Evolutionary conservation across 805 yeast species (phyloP).

Genomic region (Zygosaccharomyces kombuchaensis): DNA sequence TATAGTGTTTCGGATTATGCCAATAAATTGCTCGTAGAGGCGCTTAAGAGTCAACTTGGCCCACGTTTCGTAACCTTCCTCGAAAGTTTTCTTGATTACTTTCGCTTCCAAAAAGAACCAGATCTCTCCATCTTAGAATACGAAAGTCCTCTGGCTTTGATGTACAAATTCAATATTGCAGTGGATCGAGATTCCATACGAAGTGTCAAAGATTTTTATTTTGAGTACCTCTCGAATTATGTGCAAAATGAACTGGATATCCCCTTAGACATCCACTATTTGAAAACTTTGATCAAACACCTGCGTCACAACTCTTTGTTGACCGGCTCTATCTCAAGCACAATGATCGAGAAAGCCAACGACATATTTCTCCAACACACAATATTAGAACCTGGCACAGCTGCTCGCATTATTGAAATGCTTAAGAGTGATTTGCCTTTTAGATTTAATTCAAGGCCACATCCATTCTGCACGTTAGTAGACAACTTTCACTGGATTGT

Average conservation of each 20-base stretch:
- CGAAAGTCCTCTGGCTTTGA: constrained; percentile 10
- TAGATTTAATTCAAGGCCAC: background rate
- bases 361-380: constrained; percentile 12
- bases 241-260: constrained; percentile 4
- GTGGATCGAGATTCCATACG: constrained; percentile 1
- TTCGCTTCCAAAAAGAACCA: constrained; percentile 1
- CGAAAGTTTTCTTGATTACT: constrained; percentile 5
- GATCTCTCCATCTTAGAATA: background rate
- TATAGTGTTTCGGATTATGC: constrained; percentile 4
- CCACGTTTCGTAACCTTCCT: constrained; percentile 5
- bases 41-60: constrained; percentile 3
- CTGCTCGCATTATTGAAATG: constrained; percentile 1
- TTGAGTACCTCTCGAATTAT: constrained; percentile 7
- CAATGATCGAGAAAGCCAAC: constrained; percentile 8
- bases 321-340: constrained; percentile 9
- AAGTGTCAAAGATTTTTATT: constrained; percentile 10
- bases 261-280: constrained; percentile 3
- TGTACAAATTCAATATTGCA: constrained; percentile 10
- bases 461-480: background rate
- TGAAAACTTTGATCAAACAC: constrained; percentile 2
- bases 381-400: constrained; percentile 7
- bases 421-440: constrained; percentile 2
- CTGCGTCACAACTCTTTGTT: constrained; percentile 5
- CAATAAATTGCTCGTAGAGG: constrained; percentile 6
- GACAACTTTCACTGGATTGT: constrained; percentile 1